These are phyloP conservation scores for Polytolypa hystricis DNA, from an alignment of 2,329 filamentous ascomycete genomes.

Conservation along the genomic window DNA sequence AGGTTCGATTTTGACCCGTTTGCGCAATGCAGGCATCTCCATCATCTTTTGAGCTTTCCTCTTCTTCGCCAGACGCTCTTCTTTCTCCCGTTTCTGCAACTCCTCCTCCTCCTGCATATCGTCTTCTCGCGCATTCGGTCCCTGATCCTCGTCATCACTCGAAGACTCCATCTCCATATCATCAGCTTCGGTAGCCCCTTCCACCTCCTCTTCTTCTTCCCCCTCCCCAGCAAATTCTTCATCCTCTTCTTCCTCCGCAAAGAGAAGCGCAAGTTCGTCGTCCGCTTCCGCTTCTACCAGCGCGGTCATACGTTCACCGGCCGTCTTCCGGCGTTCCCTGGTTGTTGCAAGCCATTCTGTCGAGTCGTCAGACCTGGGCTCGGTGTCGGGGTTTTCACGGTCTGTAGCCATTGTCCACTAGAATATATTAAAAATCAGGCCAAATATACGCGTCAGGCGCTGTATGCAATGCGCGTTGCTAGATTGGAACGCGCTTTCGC, in stretches of 20 bases:
- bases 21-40: constrained; percentile 44
- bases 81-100: constrained; percentile 63
- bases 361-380: background rate
- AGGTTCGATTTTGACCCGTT: constrained; percentile 58
- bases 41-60: constrained; percentile 67
- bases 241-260: constrained; percentile 61
- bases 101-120: constrained; percentile 82
- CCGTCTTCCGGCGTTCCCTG: constrained; percentile 65
- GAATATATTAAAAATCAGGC: too few species aligned
- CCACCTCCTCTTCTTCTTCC: constrained; percentile 45
- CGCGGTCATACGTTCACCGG: constrained; percentile 71
- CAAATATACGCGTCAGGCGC: too few species aligned
- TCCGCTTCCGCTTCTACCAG: constrained; percentile 65
- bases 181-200: constrained; percentile 46
- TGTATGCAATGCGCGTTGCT: too few species aligned
- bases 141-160: constrained; percentile 65
- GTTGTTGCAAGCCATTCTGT: constrained; percentile 55
- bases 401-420: too few species aligned
- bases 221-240: constrained; percentile 30
- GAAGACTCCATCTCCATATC: constrained; percentile 83
- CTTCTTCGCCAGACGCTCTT: constrained; percentile 60
- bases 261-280: constrained; percentile 59
- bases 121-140: constrained; percentile 44
- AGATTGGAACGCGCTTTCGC: too few species aligned
- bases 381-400: background rate